phyloP scores from a whole-genome alignment of 208 protist genomes.

The Strigomonas galati region DNA sequence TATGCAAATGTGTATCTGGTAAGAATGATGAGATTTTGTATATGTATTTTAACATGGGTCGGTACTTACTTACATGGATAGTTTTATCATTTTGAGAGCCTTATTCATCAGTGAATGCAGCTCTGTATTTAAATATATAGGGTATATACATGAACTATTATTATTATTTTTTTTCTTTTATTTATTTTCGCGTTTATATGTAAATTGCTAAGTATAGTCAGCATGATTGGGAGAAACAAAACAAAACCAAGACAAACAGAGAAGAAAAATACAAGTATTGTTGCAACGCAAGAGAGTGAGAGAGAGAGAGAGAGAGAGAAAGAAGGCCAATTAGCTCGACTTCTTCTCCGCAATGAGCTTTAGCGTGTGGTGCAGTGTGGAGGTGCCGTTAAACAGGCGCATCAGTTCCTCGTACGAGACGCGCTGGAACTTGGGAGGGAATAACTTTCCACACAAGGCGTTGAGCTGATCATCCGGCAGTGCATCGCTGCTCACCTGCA shows the following conservation, averaged over 20 bases:
- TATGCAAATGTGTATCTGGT: no score
- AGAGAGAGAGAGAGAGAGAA: no score
- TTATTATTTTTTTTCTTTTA: slow-evolving; percentile 12
- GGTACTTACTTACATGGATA: no score
- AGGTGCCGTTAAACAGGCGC: slow-evolving; percentile 86
- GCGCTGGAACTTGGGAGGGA: slow-evolving; percentile 48
- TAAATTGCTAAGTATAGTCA: slow-evolving; percentile 8
- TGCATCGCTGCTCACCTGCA: slow-evolving; percentile 35
- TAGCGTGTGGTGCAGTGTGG: slow-evolving; percentile 69
- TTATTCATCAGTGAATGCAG: background rate
- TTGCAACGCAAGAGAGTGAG: background rate
- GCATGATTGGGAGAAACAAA: slow-evolving; percentile 1
- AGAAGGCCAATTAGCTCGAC: slow-evolving; percentile 43
- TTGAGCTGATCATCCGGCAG: slow-evolving; percentile 72
- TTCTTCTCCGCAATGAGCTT: slow-evolving; percentile 52
- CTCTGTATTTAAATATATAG: slow-evolving; percentile 8
- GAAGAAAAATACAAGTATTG: background rate
- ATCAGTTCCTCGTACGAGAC: slow-evolving; percentile 83
- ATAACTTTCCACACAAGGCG: slow-evolving; percentile 72
- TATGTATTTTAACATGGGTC: no score
- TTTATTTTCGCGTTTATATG: slow-evolving; percentile 6
- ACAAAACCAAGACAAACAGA: slow-evolving; percentile 15
- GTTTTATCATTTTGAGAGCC: no score
- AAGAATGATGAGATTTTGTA: no score
- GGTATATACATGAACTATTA: background rate